phyloP scores from a whole-genome alignment of 371 early-diverging fungal genomes.

The Funneliformis caledonium region DNA sequence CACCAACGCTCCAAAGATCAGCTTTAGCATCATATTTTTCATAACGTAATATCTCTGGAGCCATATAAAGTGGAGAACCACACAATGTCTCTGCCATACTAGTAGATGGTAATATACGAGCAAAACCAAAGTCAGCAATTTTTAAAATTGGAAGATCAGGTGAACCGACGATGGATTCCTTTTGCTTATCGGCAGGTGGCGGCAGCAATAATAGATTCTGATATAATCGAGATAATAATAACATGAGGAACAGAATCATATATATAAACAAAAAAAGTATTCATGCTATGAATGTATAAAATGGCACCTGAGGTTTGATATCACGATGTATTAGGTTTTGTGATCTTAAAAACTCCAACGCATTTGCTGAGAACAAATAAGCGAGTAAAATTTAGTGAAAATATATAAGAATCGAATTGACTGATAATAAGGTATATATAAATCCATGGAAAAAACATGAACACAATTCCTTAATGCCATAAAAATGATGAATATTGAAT shows the following conservation, averaged over 20 bases:
- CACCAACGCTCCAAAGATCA: constrained; percentile 97
- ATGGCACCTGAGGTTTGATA: constrained; percentile 89
- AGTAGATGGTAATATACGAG: constrained; percentile 80
- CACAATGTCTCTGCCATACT: constrained; percentile 94
- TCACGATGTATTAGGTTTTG: constrained; percentile 94
- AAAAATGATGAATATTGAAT: constrained; percentile 29
- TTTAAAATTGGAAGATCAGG: constrained; percentile 76
- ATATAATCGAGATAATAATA: constrained; percentile 5
- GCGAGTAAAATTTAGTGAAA: background rate
- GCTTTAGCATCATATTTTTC: constrained; percentile 94
- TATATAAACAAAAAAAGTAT: background rate
- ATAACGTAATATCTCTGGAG: constrained; percentile 92
- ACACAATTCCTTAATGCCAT: background rate
- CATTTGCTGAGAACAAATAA: constrained; percentile 58
- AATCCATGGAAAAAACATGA: background rate
- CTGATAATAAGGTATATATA: background rate
- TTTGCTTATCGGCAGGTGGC: constrained; percentile 52
- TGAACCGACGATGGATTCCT: constrained; percentile 50
- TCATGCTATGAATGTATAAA: background rate
- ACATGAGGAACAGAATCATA: background rate
- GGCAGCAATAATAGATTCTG: constrained; percentile 77
- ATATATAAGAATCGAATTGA: background rate
- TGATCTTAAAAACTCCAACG: constrained; percentile 84
- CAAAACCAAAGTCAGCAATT: constrained; percentile 97
- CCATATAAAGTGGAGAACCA: constrained; percentile 97